Conservation (phyloP, 768 basidiomycete genomes). For the Tulasnella sp. region DNA sequence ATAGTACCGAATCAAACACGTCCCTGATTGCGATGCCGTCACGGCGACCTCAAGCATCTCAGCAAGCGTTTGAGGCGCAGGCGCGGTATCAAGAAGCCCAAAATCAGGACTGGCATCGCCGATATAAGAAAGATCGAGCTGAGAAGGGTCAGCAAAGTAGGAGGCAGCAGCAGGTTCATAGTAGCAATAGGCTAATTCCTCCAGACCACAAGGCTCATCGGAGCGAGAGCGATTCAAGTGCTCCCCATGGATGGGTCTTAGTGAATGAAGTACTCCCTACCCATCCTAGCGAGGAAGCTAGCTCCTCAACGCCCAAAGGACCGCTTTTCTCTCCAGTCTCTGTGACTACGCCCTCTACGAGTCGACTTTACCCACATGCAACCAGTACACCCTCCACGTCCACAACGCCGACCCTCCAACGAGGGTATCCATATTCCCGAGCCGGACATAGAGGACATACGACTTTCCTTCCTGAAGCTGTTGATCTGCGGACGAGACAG, state of each 20-base stretch:
- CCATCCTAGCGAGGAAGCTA: neutral
- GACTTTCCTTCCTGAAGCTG: conserved; percentile 23
- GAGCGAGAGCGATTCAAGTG: conserved; percentile 29
- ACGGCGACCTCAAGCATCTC: conserved; percentile 16
- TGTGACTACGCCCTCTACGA: neutral
- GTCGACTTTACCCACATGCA: conserved; percentile 28
- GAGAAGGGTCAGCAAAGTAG: conserved; percentile 44
- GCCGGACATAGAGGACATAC: neutral
- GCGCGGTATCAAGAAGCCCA: conserved; percentile 43
- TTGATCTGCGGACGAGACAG: conserved; percentile 27
- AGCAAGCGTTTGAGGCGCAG: conserved; percentile 45
- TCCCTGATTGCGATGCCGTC: neutral
- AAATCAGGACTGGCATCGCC: conserved; percentile 43
- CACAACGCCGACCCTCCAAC: neutral
- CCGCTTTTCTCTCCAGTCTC: conserved; percentile 18
- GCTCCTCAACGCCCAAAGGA: conserved; percentile 2
- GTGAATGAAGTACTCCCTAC: conserved; percentile 12
- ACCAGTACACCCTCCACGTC: conserved; percentile 14
- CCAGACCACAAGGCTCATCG: conserved; percentile 12
- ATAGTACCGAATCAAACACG: neutral
- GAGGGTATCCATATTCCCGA: conserved; percentile 23
- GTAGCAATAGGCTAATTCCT: neutral
- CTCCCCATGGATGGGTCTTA: conserved; percentile 28
- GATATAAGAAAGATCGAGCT: conserved; percentile 44
- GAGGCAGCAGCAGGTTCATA: conserved; percentile 42